Evolutionary conservation across 140 eudicot species (phyloP), one percentile per base, ranked within the genome.

Genomic region (Anethum foeniculum): DNA sequence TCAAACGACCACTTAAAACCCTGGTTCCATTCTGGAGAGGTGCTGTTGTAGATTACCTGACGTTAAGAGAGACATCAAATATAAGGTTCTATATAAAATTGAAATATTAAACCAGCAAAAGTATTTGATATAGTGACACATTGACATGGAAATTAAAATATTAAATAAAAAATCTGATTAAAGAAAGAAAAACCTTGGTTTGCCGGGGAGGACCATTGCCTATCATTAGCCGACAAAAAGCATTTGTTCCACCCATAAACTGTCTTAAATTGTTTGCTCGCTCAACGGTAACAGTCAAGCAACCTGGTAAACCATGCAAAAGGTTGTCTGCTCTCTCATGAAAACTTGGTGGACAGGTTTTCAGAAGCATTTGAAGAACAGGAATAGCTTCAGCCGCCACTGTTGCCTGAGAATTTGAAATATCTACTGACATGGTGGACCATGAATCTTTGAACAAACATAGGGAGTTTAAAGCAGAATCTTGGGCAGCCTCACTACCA

Each of bases 341-440:
- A 76, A 93, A 89, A 79, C 89, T 82, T 23, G 93, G 93, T 30
- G 96, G 97, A 77, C 97, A 89, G 15, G 90, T 89, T 80, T 89
- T 89, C 87, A 93, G 71, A 56, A 93, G 90, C 93, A 80, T 80
- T 83, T 93, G 97, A 78, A 93, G 87, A 76, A 85, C 86, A 5
- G 97, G 97, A 76, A 93, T 90, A 78, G 91, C 96, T 87, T 93
- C 97, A 16, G 96, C 85, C 67, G 97, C 94, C 44, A 85, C 85
- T 81, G 80, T 77, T 36, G 93, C 85, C 73, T 93, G 97, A 62
- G 96, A 90, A 75, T 85, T 88, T 34, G 91, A 84, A 79, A 84
- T 82, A 79, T 93, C 97, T 5, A 86, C 78, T 10, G 93, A 87
- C 92, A 90, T 90, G 51, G 86, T 83, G 65, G 96, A 75, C 97